phyloP scores from a whole-genome alignment of 2,329 filamentous ascomycete species.

The Sclerotinia trifoliorum region DNA sequence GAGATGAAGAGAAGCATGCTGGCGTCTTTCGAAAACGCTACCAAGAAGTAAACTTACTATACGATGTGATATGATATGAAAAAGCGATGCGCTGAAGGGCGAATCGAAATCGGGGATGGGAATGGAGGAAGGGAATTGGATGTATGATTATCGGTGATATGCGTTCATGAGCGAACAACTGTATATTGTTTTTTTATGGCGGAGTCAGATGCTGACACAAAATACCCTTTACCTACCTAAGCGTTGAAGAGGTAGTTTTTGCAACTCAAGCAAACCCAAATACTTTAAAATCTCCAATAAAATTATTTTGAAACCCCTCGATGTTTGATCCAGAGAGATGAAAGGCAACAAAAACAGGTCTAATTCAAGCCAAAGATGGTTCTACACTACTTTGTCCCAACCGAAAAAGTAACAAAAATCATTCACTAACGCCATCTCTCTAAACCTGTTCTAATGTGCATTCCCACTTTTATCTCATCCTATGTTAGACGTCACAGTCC shows the following conservation, averaged over 20 bases:
- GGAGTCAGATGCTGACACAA: slow-evolving; percentile 14
- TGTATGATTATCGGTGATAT: slow-evolving; percentile 22
- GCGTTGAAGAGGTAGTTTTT: slow-evolving; percentile 13
- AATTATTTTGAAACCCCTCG: background rate
- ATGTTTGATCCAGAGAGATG: background rate
- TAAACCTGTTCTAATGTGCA: background rate
- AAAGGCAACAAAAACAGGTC: background rate
- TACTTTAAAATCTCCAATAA: slow-evolving; percentile 2
- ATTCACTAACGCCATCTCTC: slow-evolving; percentile 7
- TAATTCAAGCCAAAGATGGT: background rate
- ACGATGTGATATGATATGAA: background rate
- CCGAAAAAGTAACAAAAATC: background rate
- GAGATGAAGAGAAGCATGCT: slow-evolving; percentile 49
- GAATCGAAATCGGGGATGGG: slow-evolving; percentile 9
- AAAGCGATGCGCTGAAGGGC: background rate
- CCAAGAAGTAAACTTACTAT: slow-evolving; percentile 36
- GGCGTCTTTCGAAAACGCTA: slow-evolving; percentile 47
- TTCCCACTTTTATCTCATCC: slow-evolving; percentile 16
- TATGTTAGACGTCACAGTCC: background rate
- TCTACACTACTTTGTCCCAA: background rate
- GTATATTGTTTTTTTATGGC: slow-evolving; percentile 19
- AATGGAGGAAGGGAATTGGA: slow-evolving; percentile 6
- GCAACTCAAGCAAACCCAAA: slow-evolving; percentile 2
- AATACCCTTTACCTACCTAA: slow-evolving; percentile 4
- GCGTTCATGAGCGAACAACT: slow-evolving; percentile 12